These are phyloP conservation scores for Kodamaea fungicola DNA, from an alignment of 1,139 yeast genomes.

Conservation along the genomic window DNA sequence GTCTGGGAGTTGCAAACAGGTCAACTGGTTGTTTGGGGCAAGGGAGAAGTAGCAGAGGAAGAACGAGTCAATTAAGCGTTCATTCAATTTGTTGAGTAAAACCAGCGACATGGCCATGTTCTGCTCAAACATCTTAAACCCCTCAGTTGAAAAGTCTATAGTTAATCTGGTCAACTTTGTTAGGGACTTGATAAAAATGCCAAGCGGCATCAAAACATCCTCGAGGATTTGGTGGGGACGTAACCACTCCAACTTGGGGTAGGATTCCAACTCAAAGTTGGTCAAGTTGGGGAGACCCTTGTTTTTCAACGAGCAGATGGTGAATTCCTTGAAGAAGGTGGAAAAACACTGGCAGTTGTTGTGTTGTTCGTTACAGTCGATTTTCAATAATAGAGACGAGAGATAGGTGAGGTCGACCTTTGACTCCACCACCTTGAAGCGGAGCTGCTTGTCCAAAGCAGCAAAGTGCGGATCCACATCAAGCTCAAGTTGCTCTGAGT, in stretches of 20 bases:
- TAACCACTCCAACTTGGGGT: conserved; percentile 38
- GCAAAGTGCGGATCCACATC: background rate
- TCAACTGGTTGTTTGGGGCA: conserved; percentile 11
- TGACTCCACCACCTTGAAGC: conserved; percentile 19
- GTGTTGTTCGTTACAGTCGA: conserved; percentile 31
- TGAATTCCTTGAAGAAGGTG: conserved; percentile 28
- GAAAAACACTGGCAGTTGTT: conserved; percentile 29
- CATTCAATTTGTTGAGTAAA: conserved; percentile 32
- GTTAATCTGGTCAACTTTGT: conserved; percentile 21
- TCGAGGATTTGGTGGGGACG: conserved; percentile 37
- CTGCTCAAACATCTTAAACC: conserved; percentile 39
- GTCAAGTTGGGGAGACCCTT: conserved; percentile 30
- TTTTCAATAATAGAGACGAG: conserved; percentile 24
- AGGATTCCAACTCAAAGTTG: conserved; percentile 31
- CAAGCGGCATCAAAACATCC: conserved; percentile 30
- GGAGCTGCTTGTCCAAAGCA: conserved; percentile 18
- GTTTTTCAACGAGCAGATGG: conserved; percentile 17
- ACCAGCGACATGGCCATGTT: conserved; percentile 29
- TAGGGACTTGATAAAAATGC: conserved; percentile 27
- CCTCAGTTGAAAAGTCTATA: conserved; percentile 37
- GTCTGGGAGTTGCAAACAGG: conserved; percentile 33
- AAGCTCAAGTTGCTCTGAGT: conserved; percentile 17
- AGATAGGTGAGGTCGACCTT: conserved; percentile 27
- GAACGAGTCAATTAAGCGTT: conserved; percentile 35
- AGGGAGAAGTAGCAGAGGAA: conserved; percentile 24